Base-by-base conservation (phyloP, 805 yeast genomes). In the Teunomyces funiuensis region DNA sequence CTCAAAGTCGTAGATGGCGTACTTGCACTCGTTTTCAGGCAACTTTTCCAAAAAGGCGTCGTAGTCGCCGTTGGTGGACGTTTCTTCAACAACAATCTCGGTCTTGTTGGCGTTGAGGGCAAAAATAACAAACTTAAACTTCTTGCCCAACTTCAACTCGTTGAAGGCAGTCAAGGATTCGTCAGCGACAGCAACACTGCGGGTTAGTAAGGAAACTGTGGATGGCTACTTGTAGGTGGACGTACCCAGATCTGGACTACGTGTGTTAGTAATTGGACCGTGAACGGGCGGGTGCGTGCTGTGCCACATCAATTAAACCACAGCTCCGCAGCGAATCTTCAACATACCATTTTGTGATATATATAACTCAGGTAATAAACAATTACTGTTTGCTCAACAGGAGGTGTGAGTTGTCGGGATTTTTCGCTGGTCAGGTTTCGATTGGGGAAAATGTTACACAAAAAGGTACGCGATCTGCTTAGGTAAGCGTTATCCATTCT, bases 1-100 rank as follows among this genome's bases (percentile, higher is more conserved):
- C 74, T 91, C 97, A 58, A 93, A 91, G 73, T 91, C 98, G 73
- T 88, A 93, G 43, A 93, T 82, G 46, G 98, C 99, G 67, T 93
- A 93, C 68, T 90, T 82, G 73, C 97, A 88, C 63, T 91, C 97
- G 65, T 86, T 80, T 74, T 93, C 99, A 57, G 98, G 97, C 58
- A 93, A 80, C 61, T 85, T 80, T 64, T 80, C 88, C 57, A 91
- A 71, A 71, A 93, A 93, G 28, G 80, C 71, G 58, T 93, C 98
- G 71, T 93, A 93, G 55, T 83, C 85, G 28, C 58, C 60, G 17
- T 82, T 85, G 40, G 76, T 70, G 41, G 97, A 88, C 48, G 91
- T 86, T 66, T 84, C 79, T 60, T 83, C 90, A 47, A 93, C 97
- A 42, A 89, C 77, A 65, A 93, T 93, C 74, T 88, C 83, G 50